Percentiles rank a stretch among this genome's conserved stretches.
These are phyloP conservation scores for Pseudocercospora vitis DNA, from an alignment of 2,329 filamentous ascomycete species.

Conservation along the genomic window DNA sequence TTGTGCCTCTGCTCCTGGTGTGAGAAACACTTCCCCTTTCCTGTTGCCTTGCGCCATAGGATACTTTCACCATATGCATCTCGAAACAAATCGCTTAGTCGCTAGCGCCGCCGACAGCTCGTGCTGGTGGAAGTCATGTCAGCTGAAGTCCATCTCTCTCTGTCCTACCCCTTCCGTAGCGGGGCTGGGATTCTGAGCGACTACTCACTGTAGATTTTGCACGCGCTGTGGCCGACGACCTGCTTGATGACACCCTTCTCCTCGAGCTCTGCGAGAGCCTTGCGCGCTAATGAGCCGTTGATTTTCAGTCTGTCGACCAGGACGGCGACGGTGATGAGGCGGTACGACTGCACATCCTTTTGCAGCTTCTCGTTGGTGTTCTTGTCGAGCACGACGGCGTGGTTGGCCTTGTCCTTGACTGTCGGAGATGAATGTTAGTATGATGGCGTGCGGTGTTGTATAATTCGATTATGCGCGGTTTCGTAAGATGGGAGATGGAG, in stretches of 20 bases:
- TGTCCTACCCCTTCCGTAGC: slow-evolving; percentile 97
- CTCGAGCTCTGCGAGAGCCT: slow-evolving; percentile 88
- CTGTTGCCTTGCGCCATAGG: slow-evolving; percentile 20
- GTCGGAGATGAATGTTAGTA: slow-evolving; percentile 40
- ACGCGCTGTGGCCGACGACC: slow-evolving; percentile 91
- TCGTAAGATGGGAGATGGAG: slow-evolving; percentile 11
- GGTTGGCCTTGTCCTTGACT: slow-evolving; percentile 99
- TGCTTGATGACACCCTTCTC: slow-evolving; percentile 99
- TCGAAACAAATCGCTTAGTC: slow-evolving; percentile 19
- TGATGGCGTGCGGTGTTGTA: slow-evolving; percentile 6
- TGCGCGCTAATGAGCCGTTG: slow-evolving; percentile 94
- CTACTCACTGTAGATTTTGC: slow-evolving; percentile 92
- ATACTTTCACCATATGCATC: slow-evolving; percentile 17
- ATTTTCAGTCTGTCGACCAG: slow-evolving; percentile 99
- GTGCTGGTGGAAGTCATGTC: slow-evolving; percentile 18
- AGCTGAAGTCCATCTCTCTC: slow-evolving; percentile 73
- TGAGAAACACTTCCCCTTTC: slow-evolving; percentile 13
- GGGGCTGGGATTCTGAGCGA: slow-evolving; percentile 65
- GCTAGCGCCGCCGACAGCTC: slow-evolving; percentile 19
- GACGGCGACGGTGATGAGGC: slow-evolving; percentile 96
- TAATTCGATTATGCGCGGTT: slow-evolving; percentile 14
- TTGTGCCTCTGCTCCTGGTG: slow-evolving; percentile 13
- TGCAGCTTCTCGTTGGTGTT: slow-evolving; percentile 94
- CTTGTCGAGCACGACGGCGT: slow-evolving; percentile 99
- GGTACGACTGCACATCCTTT: slow-evolving; percentile 99